Evolutionary conservation across 768 basidiomycete genomes (phyloP), one percentile per base, ranked within the genome.

Genomic region (Leccinum rimulosum): DNA sequence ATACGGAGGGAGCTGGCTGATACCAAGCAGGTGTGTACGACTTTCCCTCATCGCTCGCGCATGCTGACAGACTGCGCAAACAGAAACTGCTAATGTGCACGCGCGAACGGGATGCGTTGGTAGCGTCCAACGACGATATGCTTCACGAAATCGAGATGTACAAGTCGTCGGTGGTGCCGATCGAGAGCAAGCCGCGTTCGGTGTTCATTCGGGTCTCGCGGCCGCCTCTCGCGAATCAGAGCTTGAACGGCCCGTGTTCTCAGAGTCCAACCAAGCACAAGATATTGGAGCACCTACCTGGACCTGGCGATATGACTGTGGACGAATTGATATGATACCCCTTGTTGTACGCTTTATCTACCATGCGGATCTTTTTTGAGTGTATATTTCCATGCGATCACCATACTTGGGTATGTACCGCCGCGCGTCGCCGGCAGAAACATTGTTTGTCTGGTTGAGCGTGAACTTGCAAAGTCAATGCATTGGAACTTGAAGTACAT

Each of bases 1-100:
- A 84, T 97, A 54, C 81, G 94, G 36, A 77, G 81, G 57, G 93
- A 96, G 69, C 75, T 95, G 52, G 84, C 91, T 3, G 86, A 92
- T 56, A 79, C 83, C 6, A 93, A 93, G 72, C 89, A 91, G 73
- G 93, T 91, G 61, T 59, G 87, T 75, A 28, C 25, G 53, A 5
- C 36, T 49, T 33, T 55, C 4, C 2, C 51, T 45, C 12, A 30
- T n/a, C 14, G 50, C 10, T 19, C 6, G 19, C 33, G 52, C 15
- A 11, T 58, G 36, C 52, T 65, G 10, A 52, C 43, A 27, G 25
- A 4, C 36, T 28, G n/a, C 38, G 35, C 17, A 1, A 17, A 36
- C 65, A 87, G 85, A 79, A 79, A 77, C 73, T 86, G 31, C 76
- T 79, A 5, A 64, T 75, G 62, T 72, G 81, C 53, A 74, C 69